Evolutionary conservation across 345 rosid species (phyloP), one percentile per base, ranked within the genome.

Genomic region (Syzygium jambos): DNA sequence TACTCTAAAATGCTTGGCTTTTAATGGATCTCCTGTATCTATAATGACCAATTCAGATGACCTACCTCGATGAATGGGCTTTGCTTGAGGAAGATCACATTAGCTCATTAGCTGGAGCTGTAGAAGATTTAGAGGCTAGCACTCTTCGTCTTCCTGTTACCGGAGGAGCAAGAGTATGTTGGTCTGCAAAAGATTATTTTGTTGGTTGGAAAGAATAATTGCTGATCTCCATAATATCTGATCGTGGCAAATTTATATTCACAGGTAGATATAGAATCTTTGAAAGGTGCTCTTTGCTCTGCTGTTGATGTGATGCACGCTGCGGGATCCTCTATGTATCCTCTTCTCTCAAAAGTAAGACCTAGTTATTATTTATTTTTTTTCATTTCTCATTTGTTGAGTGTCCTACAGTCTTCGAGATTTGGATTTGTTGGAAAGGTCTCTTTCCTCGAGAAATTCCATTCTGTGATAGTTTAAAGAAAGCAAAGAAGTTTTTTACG

Each of bases 291-390:
- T 88, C 89, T 96, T 93, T 92, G 94, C 91, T 95, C 98, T 22
- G 99, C 98, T 83, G 96, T 96, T 53, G 98, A 95, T 87, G 96
- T 98, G 90, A 94, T 98, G 98, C 97, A 94, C 89, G 93, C 95
- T 68, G 94, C 95, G 93, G 98, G 97, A 94, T 93, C 95, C 53
- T 94, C 96, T 87, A 93, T 95, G 87, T 92, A 93, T 89, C 91
- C 95, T 86, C 92, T 93, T 87, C 93, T 91, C 82, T 92, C 96
- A 43, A 94, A 91, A 96, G 99, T 96, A 83, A 92, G 97, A 80
- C 89, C 73, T 17, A 7, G 29, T 87, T 34, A 8, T 61, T 78
- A 17, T 73, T 73, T 73, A 9, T 34, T 34, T 34, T 17, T 73
- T 5, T 9, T 38, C 4, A 38, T 73, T 34, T 19, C 49, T 73